Evolutionary conservation across 768 basidiomycete species (phyloP).

Genomic region (Russula emetica): DNA sequence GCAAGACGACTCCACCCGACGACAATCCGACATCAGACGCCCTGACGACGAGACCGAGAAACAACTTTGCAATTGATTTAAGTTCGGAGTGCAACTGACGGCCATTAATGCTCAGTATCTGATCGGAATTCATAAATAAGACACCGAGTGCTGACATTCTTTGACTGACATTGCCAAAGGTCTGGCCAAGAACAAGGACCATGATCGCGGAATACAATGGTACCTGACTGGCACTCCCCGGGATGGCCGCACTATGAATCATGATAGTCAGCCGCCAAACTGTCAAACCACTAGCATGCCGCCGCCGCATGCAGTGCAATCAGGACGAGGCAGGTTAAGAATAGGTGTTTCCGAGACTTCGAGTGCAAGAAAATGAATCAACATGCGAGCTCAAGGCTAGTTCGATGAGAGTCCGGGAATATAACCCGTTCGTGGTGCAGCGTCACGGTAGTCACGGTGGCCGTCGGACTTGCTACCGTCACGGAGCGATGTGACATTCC

Average conservation of each 20-base stretch:
- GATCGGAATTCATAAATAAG: background rate
- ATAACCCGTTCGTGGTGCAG: too few species aligned
- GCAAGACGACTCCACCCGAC: background rate
- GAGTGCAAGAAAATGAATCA: background rate
- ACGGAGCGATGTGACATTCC: too few species aligned
- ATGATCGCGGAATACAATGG: background rate
- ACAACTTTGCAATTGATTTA: background rate
- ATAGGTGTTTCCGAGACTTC: background rate
- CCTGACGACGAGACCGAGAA: background rate
- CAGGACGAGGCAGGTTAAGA: background rate
- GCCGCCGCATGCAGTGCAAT: background rate
- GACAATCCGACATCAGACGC: background rate
- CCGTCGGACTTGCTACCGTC: too few species aligned
- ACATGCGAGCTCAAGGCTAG: background rate
- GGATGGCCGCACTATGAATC: too few species aligned
- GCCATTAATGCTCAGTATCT: background rate
- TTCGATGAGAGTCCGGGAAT: too few species aligned
- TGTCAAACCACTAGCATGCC: too few species aligned
- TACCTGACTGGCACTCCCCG: too few species aligned
- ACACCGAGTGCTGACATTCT: background rate
- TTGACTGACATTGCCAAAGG: background rate
- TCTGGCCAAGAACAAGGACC: background rate
- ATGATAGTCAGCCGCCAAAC: too few species aligned
- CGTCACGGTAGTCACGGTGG: too few species aligned
- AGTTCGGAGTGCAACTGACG: background rate